Percentiles rank a stretch among this genome's conserved stretches.
Evolutionary conservation across 2,329 filamentous ascomycete species (phyloP).

Genomic region (Pyrenochaeta sp.): DNA sequence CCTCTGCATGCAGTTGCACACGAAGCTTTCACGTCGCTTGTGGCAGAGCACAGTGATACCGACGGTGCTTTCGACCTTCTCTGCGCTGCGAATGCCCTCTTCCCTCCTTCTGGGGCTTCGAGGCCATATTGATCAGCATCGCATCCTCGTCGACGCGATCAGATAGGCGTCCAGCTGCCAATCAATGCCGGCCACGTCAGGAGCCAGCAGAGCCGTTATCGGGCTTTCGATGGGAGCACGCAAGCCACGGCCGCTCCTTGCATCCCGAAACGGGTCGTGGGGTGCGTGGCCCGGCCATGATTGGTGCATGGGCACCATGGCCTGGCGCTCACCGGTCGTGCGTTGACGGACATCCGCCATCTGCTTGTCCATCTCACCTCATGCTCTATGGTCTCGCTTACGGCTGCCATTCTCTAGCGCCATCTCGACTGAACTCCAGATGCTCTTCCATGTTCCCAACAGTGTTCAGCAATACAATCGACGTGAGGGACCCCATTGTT

Average conservation of each 20-base stretch:
- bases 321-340: constrained; percentile 36
- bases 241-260: constrained; percentile 47
- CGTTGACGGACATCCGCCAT: constrained; percentile 26
- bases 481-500: constrained; percentile 34
- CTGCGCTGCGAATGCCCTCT: no score
- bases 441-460: constrained; percentile 31
- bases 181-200: constrained; percentile 48
- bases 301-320: constrained; percentile 28
- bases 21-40: constrained; percentile 11
- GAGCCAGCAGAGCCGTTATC: constrained; percentile 47
- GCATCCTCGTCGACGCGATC: constrained; percentile 33
- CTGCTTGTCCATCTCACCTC: constrained; percentile 34
- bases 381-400: constrained; percentile 30
- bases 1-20: constrained; percentile 32
- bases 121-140: constrained; percentile 19
- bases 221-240: constrained; percentile 35
- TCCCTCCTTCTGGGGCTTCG: constrained; percentile 5
- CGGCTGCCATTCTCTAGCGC: constrained; percentile 44
- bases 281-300: constrained; percentile 21
- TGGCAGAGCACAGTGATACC: constrained; percentile 7
- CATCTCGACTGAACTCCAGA: constrained; percentile 28
- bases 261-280: constrained; percentile 40
- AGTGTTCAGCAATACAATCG: constrained; percentile 20
- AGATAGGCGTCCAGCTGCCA: constrained; percentile 38
- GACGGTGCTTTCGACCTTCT: background rate